phyloP scores from a whole-genome alignment of 306 rosid genomes.

The Castanospermum australe region DNA sequence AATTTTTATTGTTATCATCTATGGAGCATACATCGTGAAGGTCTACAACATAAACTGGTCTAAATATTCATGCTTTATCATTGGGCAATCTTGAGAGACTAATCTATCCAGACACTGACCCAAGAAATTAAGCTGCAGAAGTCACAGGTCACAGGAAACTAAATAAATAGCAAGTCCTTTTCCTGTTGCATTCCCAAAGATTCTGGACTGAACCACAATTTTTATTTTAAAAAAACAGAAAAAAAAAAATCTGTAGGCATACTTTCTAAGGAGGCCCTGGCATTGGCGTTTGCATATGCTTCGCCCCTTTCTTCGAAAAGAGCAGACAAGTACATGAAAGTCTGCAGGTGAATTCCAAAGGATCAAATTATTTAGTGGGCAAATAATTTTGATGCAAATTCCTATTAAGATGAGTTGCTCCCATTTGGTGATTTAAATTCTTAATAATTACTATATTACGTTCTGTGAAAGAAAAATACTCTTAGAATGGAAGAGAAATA shows the following conservation, averaged over 20 bases:
- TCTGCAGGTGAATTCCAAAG: conserved; percentile 45
- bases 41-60: not conserved
- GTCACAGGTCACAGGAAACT: not conserved
- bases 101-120: not conserved
- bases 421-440: not conserved
- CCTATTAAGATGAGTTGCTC: not conserved
- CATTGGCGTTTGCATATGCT: conserved; percentile 70
- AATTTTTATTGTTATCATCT: not conserved
- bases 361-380: not conserved
- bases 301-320: conserved; percentile 68
- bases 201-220: not conserved
- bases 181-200: not conserved
- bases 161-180: not conserved
- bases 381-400: not conserved
- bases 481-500: conserved; percentile 11
- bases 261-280: conserved; percentile 77
- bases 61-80: not conserved
- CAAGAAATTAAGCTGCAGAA: not conserved
- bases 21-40: not conserved
- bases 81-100: not conserved
- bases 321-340: conserved; percentile 52
- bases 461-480: not conserved
- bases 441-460: not conserved
- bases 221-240: not conserved
- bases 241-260: conserved; percentile 19